Evolutionary conservation across 352 stramenopile species (phyloP).

Genomic region (Phytophthora tubulina): DNA sequence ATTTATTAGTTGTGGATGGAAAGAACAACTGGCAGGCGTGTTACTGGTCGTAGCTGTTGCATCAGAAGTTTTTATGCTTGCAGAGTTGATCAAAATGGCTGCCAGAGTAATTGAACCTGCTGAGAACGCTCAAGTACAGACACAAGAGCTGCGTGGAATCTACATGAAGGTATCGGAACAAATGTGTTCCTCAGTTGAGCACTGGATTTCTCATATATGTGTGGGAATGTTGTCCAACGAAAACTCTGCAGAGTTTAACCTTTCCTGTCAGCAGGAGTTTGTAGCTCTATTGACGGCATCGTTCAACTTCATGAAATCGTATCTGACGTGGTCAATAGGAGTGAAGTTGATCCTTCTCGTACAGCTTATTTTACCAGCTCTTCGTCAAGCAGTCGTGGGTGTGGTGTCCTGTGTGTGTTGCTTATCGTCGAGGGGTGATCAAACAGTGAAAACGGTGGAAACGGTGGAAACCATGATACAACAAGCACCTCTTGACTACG

Average conservation of each 20-base stretch:
- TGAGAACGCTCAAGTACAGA: conserved; percentile 9
- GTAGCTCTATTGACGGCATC: conserved; percentile 25
- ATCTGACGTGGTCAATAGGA: conserved; percentile 35
- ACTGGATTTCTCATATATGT: conserved; percentile 46
- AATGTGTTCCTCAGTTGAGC: conserved; percentile 36
- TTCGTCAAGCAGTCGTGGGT: conserved; percentile 12
- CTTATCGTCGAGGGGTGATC: conserved; percentile 6
- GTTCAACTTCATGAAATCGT: conserved; percentile 26
- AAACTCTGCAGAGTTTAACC: conserved; percentile 22
- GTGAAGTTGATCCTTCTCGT: conserved; percentile 38
- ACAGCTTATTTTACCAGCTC: conserved; percentile 24
- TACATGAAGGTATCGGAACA: conserved; percentile 34
- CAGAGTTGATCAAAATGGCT: conserved; percentile 31
- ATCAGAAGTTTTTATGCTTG: conserved; percentile 28
- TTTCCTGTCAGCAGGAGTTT: conserved; percentile 39
- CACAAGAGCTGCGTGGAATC: conserved; percentile 21
- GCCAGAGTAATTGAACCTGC: conserved; percentile 4
- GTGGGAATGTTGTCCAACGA: conserved; percentile 5
- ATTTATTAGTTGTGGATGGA: conserved; percentile 33
- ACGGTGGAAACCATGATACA: neutral
- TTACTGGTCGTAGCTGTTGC: conserved; percentile 33
- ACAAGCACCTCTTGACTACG: conserved; percentile 24
- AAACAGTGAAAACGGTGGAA: neutral
- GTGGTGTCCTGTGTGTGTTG: conserved; percentile 18
- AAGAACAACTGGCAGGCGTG: conserved; percentile 18